Evolutionary conservation across 202 grass and related monocot species (phyloP).

Genomic region (Dendrocalamus latiflorus): DNA sequence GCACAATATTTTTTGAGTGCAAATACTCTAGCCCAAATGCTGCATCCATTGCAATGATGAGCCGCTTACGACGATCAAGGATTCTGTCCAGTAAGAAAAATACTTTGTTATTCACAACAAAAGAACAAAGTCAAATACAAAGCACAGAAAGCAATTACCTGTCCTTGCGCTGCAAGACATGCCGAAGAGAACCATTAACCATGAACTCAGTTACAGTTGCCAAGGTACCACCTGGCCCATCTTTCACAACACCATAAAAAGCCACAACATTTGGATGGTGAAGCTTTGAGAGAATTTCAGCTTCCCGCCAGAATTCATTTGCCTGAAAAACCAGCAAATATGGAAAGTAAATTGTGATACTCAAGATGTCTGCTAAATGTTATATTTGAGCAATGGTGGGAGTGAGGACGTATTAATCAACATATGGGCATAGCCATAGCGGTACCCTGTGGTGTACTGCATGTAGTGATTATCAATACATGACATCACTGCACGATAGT

Average conservation of each 20-base stretch:
- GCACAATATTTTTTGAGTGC: slow-evolving; percentile 94
- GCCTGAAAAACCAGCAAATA: slow-evolving; percentile 50
- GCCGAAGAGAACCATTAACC: slow-evolving; percentile 98
- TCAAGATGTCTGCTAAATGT: background rate
- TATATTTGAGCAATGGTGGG: background rate
- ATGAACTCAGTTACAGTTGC: slow-evolving; percentile 96
- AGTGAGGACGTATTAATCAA: background rate
- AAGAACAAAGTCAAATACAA: background rate
- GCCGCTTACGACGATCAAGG: slow-evolving; percentile 76
- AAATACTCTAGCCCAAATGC: slow-evolving; percentile 94
- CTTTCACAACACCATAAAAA: slow-evolving; percentile 93
- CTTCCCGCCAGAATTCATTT: slow-evolving; percentile 90
- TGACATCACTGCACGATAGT: background rate
- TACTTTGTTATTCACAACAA: slow-evolving; percentile 10
- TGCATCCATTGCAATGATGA: slow-evolving; percentile 94
- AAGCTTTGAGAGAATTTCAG: slow-evolving; percentile 95
- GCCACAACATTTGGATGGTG: slow-evolving; percentile 98
- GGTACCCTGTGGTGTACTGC: background rate
- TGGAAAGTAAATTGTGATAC: slow-evolving; percentile 1
- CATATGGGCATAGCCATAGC: background rate
- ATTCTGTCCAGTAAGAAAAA: slow-evolving; percentile 44
- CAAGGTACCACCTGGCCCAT: slow-evolving; percentile 86
- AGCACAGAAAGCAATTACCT: slow-evolving; percentile 47
- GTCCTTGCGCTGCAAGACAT: slow-evolving; percentile 91
- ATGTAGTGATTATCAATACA: slow-evolving; percentile 14